phyloP scores from a whole-genome alignment of 495 filamentous ascomycete species.

The Podospora pseudoanserina region DNA sequence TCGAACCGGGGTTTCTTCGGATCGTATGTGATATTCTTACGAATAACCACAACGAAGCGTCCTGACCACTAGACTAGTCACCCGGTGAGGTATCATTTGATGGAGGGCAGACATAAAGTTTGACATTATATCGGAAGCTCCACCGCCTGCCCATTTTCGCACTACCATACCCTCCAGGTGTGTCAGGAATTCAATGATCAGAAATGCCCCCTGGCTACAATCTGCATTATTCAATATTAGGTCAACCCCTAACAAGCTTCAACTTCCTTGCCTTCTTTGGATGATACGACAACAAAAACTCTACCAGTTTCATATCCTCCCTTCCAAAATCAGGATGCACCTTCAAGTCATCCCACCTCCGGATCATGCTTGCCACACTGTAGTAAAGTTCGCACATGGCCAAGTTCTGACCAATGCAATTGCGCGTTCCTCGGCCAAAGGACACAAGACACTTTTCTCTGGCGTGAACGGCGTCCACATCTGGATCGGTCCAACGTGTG shows the following conservation, averaged over 20 bases:
- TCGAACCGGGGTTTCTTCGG: constrained; percentile 29
- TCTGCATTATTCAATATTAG: background rate
- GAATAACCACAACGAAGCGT: constrained; percentile 3
- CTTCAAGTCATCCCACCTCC: background rate
- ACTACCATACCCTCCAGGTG: too few species aligned
- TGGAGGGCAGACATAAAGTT: background rate
- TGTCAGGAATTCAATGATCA: too few species aligned
- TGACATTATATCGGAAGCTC: background rate
- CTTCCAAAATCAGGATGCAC: constrained; percentile 3
- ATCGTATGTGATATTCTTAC: background rate
- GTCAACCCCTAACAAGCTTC: background rate
- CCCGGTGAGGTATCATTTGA: constrained; percentile 1
- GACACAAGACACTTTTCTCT: constrained; percentile 42
- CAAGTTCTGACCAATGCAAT: constrained; percentile 52
- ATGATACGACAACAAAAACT: background rate
- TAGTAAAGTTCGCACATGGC: constrained; percentile 52
- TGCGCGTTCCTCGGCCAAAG: constrained; percentile 58
- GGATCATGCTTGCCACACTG: background rate
- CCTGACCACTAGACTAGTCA: constrained; percentile 7
- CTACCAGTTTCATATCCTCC: background rate
- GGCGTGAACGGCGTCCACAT: constrained; percentile 26
- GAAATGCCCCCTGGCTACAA: background rate
- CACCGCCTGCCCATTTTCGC: too few species aligned
- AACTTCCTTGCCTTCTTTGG: constrained; percentile 1
- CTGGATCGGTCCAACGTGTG: constrained; percentile 45